Conservation (phyloP, 805 yeast genomes). For the Wickerhamomyces mucosus region DNA sequence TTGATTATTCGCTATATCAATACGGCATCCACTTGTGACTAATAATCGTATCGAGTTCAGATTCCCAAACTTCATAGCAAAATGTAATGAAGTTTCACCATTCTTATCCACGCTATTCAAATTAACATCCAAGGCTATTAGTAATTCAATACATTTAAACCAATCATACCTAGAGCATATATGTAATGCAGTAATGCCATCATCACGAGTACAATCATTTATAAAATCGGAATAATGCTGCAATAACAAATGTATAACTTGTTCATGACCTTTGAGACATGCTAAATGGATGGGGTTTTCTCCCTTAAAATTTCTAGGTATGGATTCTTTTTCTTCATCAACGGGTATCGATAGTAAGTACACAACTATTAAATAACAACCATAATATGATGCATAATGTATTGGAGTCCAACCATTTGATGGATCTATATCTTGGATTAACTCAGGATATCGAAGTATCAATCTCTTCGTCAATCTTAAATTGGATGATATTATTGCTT, state of each 20-base stretch:
- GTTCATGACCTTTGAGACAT: constrained; percentile 52
- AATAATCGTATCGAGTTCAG: constrained; percentile 45
- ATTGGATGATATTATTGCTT: constrained; percentile 56
- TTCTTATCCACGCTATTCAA: constrained; percentile 58
- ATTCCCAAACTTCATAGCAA: constrained; percentile 67
- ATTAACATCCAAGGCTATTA: constrained; percentile 71
- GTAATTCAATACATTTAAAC: constrained; percentile 51
- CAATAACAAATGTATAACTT: constrained; percentile 62
- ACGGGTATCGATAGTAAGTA: constrained; percentile 11
- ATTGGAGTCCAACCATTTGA: constrained; percentile 73
- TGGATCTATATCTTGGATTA: constrained; percentile 61
- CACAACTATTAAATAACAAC: constrained; percentile 58
- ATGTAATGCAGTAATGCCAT: constrained; percentile 59
- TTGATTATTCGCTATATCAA: constrained; percentile 37
- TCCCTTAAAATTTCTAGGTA: constrained; percentile 41
- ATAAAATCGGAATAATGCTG: constrained; percentile 51
- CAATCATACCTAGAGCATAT: constrained; percentile 52
- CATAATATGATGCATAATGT: constrained; percentile 73
- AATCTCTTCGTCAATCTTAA: constrained; percentile 45
- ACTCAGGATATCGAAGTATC: constrained; percentile 57
- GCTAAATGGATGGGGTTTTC: constrained; percentile 69
- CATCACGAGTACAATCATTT: constrained; percentile 32
- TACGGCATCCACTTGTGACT: constrained; percentile 39
- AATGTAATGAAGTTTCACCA: constrained; percentile 80
- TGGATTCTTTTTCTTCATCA: constrained; percentile 35